Evolutionary conservation across 805 yeast species (phyloP), one percentile per base, ranked within the genome.

Genomic region (Metahyphopichia silvanorum): DNA sequence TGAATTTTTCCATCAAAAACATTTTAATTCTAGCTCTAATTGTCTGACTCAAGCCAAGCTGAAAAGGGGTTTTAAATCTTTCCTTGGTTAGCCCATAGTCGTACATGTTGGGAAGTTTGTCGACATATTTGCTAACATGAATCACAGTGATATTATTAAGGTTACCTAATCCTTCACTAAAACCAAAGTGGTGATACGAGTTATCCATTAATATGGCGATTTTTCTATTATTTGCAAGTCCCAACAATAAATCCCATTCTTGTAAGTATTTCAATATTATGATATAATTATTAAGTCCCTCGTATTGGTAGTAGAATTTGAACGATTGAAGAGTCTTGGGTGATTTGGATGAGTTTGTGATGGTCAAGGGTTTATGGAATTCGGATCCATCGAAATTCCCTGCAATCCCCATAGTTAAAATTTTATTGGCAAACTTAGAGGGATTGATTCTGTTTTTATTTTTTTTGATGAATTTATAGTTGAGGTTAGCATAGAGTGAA

Each of bases 331-430:
- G 18, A 8, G 18, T 18, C 2, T 20, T 22, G 10, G 10, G 9
- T 16, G 26, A 24, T 15, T 21, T 29, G 4, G 18, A 8, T 12
- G 47, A 29, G 29, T 51, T 51, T 12, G 49, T 29, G 2, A 54
- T 38, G 4, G 53, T 40, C 18, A 49, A 30, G 1, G 60, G 60
- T n/a, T 42, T 36, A 12, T 48, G 40, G 16, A 55, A 47, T 20
- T 46, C 42, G 6, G 49, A 28, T 12, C 51, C 53, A 8, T 37
- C 27, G 5, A 48, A 31, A 35, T 54, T 57, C 3, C 53, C 53
- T 6, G 46, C 43, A 1, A 54, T 11, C 0, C 57, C 44, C 5
- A 56, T 14, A 6, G 57, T 43, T 8, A 51, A 37, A 6, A 38
- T 37, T 14, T 35, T 29, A 8, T 9, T 23, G 25, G n/a, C 12